phyloP scores from a whole-genome alignment of 306 rosid genomes.

The Potentilla sterilis region DNA sequence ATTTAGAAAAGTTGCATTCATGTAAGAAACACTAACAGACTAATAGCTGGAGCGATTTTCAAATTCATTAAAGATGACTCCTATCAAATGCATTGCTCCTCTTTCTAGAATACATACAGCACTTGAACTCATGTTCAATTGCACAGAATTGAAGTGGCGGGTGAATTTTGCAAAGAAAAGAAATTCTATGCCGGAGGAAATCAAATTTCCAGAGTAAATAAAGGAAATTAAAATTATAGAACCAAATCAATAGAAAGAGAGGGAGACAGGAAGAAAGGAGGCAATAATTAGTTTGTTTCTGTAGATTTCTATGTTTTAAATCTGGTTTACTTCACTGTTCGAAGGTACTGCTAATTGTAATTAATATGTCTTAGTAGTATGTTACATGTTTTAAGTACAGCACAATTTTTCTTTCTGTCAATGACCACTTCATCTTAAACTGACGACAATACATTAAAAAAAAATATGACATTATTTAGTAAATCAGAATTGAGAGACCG shows the following conservation, averaged over 20 bases:
- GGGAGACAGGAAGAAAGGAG: neutral
- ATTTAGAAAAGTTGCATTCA: neutral
- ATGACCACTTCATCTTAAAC: constrained; percentile 1
- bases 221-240: neutral
- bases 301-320: neutral
- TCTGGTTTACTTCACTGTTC: neutral
- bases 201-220: too few relatives aligned
- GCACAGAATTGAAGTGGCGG: neutral
- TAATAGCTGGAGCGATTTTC: neutral
- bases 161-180: neutral
- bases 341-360: neutral
- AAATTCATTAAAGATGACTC: neutral
- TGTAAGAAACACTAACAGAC: neutral
- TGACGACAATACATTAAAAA: neutral
- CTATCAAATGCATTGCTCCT: constrained; percentile 2
- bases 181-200: neutral
- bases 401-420: neutral
- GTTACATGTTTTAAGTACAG: neutral
- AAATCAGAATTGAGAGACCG: neutral
- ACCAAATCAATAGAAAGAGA: neutral
- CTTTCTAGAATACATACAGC: constrained; percentile 8
- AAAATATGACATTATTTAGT: neutral
- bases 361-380: neutral
- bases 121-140: neutral
- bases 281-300: neutral